A percentile compares a stretch with the other conserved stretches of the same genome.
Conservation (phyloP, 352 stramenopile species). For the Globisporangium iwayamae region DNA sequence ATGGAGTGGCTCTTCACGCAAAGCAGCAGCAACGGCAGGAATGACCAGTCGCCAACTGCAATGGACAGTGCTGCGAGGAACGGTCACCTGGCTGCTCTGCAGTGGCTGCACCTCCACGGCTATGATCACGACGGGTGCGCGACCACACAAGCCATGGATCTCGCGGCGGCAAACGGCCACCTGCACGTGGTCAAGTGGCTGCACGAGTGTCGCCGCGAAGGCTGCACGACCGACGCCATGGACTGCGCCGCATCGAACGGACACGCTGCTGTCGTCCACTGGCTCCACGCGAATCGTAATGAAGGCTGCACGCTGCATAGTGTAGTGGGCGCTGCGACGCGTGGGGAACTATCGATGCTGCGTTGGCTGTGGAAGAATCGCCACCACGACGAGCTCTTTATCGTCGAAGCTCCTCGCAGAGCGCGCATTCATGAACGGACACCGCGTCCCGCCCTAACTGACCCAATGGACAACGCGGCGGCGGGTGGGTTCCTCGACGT, state of each 20-base stretch:
- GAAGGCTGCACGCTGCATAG: slow-evolving; percentile 3
- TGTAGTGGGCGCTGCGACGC: slow-evolving; percentile 4
- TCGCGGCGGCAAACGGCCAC: neutral
- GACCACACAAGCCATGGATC: slow-evolving; percentile 1
- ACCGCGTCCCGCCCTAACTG: neutral
- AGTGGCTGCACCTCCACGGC: slow-evolving; percentile 53
- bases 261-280: slow-evolving; percentile 19
- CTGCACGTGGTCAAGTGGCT: slow-evolving; percentile 2
- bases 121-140: slow-evolving; percentile 31
- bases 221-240: slow-evolving; percentile 4
- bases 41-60: slow-evolving; percentile 12
- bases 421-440: neutral
- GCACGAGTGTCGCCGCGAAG: neutral
- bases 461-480: slow-evolving; percentile 3
- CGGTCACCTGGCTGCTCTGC: slow-evolving; percentile 47
- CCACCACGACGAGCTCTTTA: neutral
- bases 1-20: slow-evolving; percentile 1
- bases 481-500: slow-evolving; percentile 1
- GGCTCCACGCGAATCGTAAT: slow-evolving; percentile 24
- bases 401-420: too few species aligned
- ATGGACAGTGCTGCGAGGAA: slow-evolving; percentile 65
- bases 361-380: slow-evolving; percentile 2
- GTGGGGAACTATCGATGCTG: neutral
- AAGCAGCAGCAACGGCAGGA: neutral
- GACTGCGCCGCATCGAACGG: neutral